Evolutionary conservation across 176 grass and related monocot genomes (phyloP).

Genomic region (Eragrostis curvula): DNA sequence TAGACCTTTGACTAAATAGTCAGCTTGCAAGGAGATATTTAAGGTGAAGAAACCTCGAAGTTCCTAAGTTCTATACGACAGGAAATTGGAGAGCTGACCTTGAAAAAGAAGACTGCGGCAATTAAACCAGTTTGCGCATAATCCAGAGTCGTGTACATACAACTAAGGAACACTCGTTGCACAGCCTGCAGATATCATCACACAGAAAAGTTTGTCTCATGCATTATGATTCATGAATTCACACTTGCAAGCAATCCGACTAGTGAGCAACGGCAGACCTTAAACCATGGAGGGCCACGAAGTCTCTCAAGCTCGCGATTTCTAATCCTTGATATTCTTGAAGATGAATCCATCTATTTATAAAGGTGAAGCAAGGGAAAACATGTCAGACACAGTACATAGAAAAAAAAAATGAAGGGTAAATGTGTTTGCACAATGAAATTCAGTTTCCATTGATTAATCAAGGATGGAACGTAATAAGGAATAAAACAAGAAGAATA

Average conservation of each 20-base stretch:
- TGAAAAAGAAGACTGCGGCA: constrained; percentile 99
- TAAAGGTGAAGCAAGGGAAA: constrained; percentile 32
- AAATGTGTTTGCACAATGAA: not conserved
- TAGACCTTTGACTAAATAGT: not conserved
- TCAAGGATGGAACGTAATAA: not conserved
- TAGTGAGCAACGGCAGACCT: constrained; percentile 57
- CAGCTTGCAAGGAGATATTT: not conserved
- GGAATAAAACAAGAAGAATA: not conserved
- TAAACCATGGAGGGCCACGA: constrained; percentile 86
- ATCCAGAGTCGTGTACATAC: constrained; percentile 82
- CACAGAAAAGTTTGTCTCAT: constrained; percentile 22
- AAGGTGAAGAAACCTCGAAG: not conserved
- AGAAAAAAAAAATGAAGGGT: not conserved
- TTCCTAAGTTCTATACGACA: not conserved
- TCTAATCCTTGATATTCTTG: constrained; percentile 96
- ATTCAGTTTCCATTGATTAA: constrained; percentile 31
- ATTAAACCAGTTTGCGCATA: constrained; percentile 98
- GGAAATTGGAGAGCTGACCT: constrained; percentile 58
- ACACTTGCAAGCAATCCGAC: constrained; percentile 26
- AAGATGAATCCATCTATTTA: constrained; percentile 97
- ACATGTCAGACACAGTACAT: constrained; percentile 36
- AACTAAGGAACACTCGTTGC: constrained; percentile 79
- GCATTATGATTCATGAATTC: not conserved
- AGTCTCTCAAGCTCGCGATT: constrained; percentile 84
- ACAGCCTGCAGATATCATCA: constrained; percentile 66